A percentile compares a stretch with the other conserved stretches of the same genome.
phyloP scores from a whole-genome alignment of 2,329 filamentous ascomycete species.

The Corynespora cassiicola region DNA sequence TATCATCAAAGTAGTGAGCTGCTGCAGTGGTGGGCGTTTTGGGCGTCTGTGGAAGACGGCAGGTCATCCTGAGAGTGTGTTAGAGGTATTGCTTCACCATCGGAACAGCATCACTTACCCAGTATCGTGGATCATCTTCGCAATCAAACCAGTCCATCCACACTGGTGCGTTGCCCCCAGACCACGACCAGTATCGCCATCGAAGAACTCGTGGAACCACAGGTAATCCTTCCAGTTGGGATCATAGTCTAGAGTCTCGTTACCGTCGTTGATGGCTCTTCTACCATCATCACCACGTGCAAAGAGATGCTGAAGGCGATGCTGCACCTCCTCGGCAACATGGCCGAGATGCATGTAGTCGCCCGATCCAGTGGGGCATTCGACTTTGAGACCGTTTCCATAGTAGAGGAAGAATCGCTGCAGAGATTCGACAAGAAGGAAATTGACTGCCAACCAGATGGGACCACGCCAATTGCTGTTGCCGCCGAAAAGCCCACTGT shows the following conservation, averaged over 20 bases:
- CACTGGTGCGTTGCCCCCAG: slow-evolving; percentile 93
- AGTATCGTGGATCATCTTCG: slow-evolving; percentile 96
- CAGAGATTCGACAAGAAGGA: slow-evolving; percentile 90
- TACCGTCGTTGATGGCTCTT: slow-evolving; percentile 85
- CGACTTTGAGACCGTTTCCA: slow-evolving; percentile 83
- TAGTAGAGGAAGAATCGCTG: slow-evolving; percentile 97
- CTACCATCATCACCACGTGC: slow-evolving; percentile 82
- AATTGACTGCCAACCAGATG: slow-evolving; percentile 96
- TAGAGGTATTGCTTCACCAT: slow-evolving; percentile 44
- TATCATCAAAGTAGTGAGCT: slow-evolving; percentile 94
- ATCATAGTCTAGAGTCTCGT: slow-evolving; percentile 87
- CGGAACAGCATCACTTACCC: slow-evolving; percentile 66
- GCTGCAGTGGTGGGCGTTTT: slow-evolving; percentile 84
- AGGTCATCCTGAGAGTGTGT: slow-evolving; percentile 71
- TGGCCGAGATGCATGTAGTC: slow-evolving; percentile 96
- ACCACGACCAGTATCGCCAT: slow-evolving; percentile 87
- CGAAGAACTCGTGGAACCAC: slow-evolving; percentile 98
- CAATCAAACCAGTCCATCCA: slow-evolving; percentile 94
- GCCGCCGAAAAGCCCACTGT: slow-evolving; percentile 92
- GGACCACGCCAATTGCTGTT: slow-evolving; percentile 98
- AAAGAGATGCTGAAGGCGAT: slow-evolving; percentile 91
- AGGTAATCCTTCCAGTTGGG: slow-evolving; percentile 91
- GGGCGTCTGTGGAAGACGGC: slow-evolving; percentile 90
- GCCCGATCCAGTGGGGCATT: slow-evolving; percentile 92
- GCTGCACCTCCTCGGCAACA: slow-evolving; percentile 93